Evolutionary conservation across 139 green algal species (phyloP).

Genomic region (Bryopsis sp.): DNA sequence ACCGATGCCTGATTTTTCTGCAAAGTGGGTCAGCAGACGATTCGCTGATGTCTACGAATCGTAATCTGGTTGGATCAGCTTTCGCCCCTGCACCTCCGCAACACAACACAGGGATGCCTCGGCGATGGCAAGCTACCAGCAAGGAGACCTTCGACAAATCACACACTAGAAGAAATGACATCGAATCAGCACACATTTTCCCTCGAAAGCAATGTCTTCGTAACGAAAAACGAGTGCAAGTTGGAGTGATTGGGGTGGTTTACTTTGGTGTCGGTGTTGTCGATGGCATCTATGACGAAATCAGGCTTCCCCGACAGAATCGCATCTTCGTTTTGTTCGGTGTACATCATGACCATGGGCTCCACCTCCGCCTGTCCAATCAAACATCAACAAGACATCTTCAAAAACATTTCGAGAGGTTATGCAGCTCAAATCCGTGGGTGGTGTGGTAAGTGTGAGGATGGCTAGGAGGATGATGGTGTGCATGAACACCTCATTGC

Average conservation of each 20-base stretch:
- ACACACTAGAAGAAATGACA: background rate
- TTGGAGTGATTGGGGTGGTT: background rate
- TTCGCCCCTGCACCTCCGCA: constrained; percentile 79
- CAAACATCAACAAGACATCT: too few relatives aligned
- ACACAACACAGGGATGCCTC: constrained; percentile 68
- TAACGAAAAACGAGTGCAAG: background rate
- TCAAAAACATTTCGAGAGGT: too few relatives aligned
- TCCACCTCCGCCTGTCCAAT: constrained; percentile 51
- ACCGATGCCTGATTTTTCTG: constrained; percentile 61
- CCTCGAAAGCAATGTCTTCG: too few relatives aligned
- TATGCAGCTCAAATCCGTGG: too few relatives aligned
- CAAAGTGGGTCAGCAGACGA: constrained; percentile 71
- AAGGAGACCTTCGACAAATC: constrained; percentile 54
- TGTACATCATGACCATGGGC: constrained; percentile 71
- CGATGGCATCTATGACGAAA: constrained; percentile 94
- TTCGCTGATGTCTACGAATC: constrained; percentile 80
- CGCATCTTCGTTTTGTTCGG: constrained; percentile 51
- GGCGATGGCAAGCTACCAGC: constrained; percentile 67
- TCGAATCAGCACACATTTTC: too few relatives aligned
- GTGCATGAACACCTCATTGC: too few relatives aligned
- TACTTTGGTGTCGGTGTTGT: constrained; percentile 99
- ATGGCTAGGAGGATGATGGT: too few relatives aligned
- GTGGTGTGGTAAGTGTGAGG: too few relatives aligned
- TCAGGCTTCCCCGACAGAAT: constrained; percentile 71
- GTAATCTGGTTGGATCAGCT: constrained; percentile 85